Evolutionary conservation across 306 rosid genomes (phyloP).

Genomic region (Bauhinia variegata): DNA sequence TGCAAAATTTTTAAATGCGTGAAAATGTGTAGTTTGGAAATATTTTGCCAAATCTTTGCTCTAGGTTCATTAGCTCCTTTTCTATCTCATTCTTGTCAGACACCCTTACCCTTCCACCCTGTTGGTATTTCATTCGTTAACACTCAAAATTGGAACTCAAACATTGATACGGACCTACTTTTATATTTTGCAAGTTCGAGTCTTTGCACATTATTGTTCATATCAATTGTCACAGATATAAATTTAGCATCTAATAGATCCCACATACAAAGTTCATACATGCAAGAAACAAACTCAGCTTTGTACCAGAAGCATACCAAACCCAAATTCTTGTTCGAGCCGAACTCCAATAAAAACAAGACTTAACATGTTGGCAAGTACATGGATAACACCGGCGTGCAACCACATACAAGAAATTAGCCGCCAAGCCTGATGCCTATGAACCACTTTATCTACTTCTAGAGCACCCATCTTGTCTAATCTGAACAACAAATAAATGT

Average conservation of each 20-base stretch:
- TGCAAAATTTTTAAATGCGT: neutral
- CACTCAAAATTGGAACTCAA: neutral
- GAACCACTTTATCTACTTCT: constrained; percentile 58
- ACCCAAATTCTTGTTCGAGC: constrained; percentile 91
- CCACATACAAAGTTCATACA: neutral
- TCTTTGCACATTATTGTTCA: neutral
- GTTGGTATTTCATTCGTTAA: neutral
- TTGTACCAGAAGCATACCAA: constrained; percentile 64
- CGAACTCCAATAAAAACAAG: constrained; percentile 78
- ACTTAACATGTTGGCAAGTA: constrained; percentile 86
- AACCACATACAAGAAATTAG: constrained; percentile 76
- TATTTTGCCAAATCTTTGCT: neutral
- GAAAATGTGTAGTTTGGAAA: neutral
- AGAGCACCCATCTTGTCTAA: constrained; percentile 81
- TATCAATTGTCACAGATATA: neutral
- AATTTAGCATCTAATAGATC: neutral
- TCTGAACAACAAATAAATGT: constrained; percentile 42
- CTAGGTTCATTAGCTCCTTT: neutral
- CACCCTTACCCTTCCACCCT: neutral
- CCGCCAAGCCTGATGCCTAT: constrained; percentile 70
- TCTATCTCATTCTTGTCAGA: neutral
- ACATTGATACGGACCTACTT: neutral
- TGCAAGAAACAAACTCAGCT: constrained; percentile 25
- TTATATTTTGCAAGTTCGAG: neutral
- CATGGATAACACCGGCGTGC: constrained; percentile 82